Percentiles rank a stretch among this genome's conserved stretches.
Conservation (phyloP, 768 basidiomycete genomes). For the Suillus sp. region DNA sequence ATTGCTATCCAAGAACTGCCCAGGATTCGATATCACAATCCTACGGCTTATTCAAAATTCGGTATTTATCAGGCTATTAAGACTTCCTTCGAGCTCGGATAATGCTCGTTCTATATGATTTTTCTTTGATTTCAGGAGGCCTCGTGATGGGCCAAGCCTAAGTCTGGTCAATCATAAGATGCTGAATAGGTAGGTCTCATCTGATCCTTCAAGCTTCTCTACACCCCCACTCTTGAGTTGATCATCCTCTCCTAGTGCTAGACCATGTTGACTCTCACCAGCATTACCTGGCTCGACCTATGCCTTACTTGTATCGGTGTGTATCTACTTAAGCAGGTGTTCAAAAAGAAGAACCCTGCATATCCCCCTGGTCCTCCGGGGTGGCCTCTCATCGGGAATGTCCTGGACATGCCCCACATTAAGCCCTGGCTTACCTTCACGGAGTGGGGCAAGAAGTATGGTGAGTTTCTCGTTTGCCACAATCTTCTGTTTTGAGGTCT, state of each 20-base stretch:
- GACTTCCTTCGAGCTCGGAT: too few relatives aligned
- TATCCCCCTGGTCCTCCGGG: constrained; percentile 50
- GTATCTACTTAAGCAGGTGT: constrained; percentile 27
- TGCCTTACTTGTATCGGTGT: constrained; percentile 33
- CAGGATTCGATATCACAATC: too few relatives aligned
- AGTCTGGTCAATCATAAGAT: too few relatives aligned
- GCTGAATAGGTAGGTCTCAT: neutral
- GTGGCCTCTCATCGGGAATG: constrained; percentile 48
- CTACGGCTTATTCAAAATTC: too few relatives aligned
- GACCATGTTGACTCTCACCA: constrained; percentile 16
- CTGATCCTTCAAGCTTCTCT: neutral
- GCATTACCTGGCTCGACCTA: constrained; percentile 33
- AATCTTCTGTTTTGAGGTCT: neutral
- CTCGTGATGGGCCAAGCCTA: too few relatives aligned
- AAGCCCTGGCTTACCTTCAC: constrained; percentile 49
- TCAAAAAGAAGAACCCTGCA: constrained; percentile 24
- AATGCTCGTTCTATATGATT: too few relatives aligned
- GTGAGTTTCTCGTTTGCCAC: constrained; percentile 22
- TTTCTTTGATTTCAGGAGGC: too few relatives aligned
- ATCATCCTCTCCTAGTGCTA: neutral
- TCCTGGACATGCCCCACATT: constrained; percentile 49
- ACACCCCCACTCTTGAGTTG: neutral
- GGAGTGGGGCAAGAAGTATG: constrained; percentile 49
- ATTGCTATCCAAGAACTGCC: too few relatives aligned
- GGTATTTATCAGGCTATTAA: too few relatives aligned